phyloP scores from a whole-genome alignment of 139 green algal genomes.

The Edaphochlamys debaryana region DNA sequence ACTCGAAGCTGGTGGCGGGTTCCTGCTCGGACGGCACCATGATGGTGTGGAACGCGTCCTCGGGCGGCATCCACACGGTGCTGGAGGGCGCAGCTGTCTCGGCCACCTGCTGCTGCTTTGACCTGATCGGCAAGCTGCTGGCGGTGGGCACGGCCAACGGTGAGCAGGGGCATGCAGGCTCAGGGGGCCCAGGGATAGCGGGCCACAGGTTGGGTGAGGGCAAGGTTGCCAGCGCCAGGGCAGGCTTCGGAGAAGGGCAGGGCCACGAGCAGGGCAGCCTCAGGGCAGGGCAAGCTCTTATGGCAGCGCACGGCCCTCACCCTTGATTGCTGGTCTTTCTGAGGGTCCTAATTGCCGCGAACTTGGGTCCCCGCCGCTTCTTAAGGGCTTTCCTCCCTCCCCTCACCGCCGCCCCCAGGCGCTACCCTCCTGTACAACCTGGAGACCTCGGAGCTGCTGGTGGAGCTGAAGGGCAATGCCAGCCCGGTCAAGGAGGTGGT shows the following conservation, averaged over 20 bases:
- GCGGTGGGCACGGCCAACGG: conserved; percentile 55
- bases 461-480: conserved; percentile 52
- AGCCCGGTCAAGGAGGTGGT: conserved; percentile 35
- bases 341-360: no score
- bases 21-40: conserved; percentile 51
- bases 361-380: no score
- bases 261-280: no score
- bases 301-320: no score
- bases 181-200: no score
- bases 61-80: conserved; percentile 48
- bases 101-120: conserved; percentile 55
- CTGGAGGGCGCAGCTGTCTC: conserved; percentile 46
- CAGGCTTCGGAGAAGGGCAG: no score
- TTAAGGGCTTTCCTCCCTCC: no score
- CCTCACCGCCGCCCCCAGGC: no score
- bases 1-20: conserved; percentile 57
- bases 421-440: conserved; percentile 57
- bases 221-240: no score
- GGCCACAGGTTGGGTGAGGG: no score
- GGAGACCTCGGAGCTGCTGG: conserved; percentile 56
- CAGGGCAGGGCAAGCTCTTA: no score
- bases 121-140: conserved; percentile 62
- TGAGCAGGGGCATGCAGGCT: conserved; percentile 10
- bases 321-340: no score
- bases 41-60: conserved; percentile 55